Evolutionary conservation across 768 basidiomycete species (phyloP), one percentile per base, ranked within the genome.

Genomic region (Leccinellum luteum): DNA sequence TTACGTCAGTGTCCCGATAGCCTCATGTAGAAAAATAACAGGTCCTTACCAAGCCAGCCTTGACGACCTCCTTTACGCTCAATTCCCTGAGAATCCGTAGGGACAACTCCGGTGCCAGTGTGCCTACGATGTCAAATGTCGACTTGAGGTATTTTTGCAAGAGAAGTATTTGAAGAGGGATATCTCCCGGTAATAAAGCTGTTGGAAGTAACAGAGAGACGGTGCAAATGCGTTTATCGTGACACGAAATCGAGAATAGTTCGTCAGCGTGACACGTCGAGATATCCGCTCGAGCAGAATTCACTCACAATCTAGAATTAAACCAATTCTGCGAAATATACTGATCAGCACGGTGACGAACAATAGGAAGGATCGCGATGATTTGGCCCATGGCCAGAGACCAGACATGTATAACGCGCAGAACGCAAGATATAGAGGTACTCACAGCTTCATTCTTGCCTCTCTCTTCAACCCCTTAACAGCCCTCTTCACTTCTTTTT

Each of bases 111-210:
- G 85, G 85, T 0, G 87, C 79, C 17, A 95, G 78, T 47, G 80
- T 79, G 7, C 89, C 87, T 30, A 95, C 75, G 50, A 96, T 79
- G 66, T 96, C 94, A 64, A 90, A 90, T 6, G 90, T 89, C 13
- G 89, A 89, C 63, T 81, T 84, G 34, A 83, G 81, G 63, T 96
- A 94, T 70, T 92, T 92, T 71, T 94, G 84, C 17, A 96, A 81
- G 3, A 92, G 82, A 1, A 89, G 79, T 45, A 95, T 92, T 69
- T 94, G 93, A 6, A 90, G 78, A 12, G 83, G 84, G 31, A 94
- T 90, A 64, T 94, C 93, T 31, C 91, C 90, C 0, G 93, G 92
- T 60, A 91, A 78, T 71, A 87, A 85, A 12, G 88, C 89, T 89
- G 59, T 27, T 56, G 31, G 19, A 31, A 43, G 48, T 5, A 56